Evolutionary conservation across 2,329 filamentous ascomycete genomes (phyloP), one percentile per base, ranked within the genome.

Genomic region (Diaporthe sp.): DNA sequence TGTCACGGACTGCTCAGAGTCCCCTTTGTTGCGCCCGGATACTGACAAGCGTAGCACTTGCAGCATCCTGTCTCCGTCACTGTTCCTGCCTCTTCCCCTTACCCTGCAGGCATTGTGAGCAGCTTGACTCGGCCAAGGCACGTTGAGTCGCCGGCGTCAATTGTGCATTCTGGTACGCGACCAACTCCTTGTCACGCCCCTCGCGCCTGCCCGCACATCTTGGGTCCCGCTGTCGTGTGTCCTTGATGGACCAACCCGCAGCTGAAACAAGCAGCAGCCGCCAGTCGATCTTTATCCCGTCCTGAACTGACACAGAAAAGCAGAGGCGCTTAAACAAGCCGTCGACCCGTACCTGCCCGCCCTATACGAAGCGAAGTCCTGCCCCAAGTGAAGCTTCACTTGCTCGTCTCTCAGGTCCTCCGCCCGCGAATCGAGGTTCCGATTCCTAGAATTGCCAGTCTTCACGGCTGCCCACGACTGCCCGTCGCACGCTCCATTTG

Each of bases 231-330:
- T 39, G 46, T 68, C 65, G 62, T 39, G 65, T 68, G 62, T 39
- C 46, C 49, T 53, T n/a, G 31, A 42, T 39, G 34, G 44, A 13
- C 46, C 65, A 53, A 34, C 49, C 65, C 31, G 9, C 46, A 68
- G 46, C 65, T 68, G 65, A 68, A 68, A 68, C 65, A 68, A 53
- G 31, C 65, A 53, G 60, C 46, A 73, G 58, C 58, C 71, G 57
- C 71, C 71, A 62, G 58, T 55, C 58, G 31, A 62, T 51, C 58
- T 42, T 65, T 42, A 31, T 62, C 58, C 60, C 57, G 46, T 73
- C 58, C 71, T 73, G 58, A 55, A 65, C 58, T 60, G 71, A 73
- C 46, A 44, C 46, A 34, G 31, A 65, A 55, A 53, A 55, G 28
- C 46, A 51, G 58, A 73, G 46, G 46, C 58, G 46, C 46, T 31